phyloP scores from a whole-genome alignment of 345 rosid species.

The Gossypium bickii region DNA sequence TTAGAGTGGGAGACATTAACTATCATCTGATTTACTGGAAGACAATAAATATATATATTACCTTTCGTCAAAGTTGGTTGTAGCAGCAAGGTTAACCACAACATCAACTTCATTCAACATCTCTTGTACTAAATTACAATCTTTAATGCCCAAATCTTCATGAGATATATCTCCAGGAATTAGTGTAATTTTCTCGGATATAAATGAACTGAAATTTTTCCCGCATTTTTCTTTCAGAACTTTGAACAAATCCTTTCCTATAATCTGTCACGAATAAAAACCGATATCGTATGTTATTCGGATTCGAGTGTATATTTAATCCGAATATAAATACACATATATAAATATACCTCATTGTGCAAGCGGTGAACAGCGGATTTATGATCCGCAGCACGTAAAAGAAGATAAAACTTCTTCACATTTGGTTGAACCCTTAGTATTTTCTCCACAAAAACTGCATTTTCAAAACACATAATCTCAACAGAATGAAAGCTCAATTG shows the following conservation, averaged over 20 bases:
- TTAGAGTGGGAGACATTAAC: no score
- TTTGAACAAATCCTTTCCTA: constrained; percentile 53
- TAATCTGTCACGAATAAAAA: constrained; percentile 28
- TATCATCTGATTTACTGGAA: no score
- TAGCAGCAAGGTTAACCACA: constrained; percentile 64
- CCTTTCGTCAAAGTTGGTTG: constrained; percentile 79
- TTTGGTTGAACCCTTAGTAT: constrained; percentile 74
- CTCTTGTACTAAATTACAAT: constrained; percentile 32
- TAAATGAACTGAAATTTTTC: constrained; percentile 27
- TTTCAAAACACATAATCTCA: neutral
- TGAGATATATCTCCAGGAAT: constrained; percentile 51
- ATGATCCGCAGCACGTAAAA: constrained; percentile 65
- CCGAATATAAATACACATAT: no score
- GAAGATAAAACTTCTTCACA: constrained; percentile 67
- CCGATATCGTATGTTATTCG: neutral
- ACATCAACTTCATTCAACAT: constrained; percentile 46
- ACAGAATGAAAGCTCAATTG: no score
- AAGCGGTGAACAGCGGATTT: constrained; percentile 60
- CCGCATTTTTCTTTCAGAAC: constrained; percentile 43
- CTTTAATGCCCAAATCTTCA: constrained; percentile 44
- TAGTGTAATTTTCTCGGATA: constrained; percentile 44
- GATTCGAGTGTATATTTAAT: neutral
- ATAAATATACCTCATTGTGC: constrained; percentile 46
- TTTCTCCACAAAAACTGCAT: constrained; percentile 78
- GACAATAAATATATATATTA: neutral